Conservation (phyloP, 192 early-diverging fungal species). For the Backusella macrospora region DNA sequence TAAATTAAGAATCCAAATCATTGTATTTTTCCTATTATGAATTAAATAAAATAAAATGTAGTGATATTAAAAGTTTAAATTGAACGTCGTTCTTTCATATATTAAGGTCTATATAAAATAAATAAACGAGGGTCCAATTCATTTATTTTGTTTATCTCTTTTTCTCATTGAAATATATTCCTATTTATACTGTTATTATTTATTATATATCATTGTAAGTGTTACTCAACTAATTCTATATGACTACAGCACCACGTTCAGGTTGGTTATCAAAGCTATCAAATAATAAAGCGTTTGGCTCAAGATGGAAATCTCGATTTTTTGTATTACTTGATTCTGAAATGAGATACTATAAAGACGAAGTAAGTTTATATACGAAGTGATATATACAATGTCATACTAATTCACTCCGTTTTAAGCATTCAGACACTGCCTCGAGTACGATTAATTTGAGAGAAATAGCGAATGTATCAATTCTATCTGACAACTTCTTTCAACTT, state of each 20-base stretch:
- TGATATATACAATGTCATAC: not conserved
- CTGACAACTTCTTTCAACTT: not conserved
- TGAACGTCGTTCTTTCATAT: no score
- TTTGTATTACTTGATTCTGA: slow-evolving; percentile 31
- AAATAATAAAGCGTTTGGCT: slow-evolving; percentile 1
- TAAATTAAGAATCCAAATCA: no score
- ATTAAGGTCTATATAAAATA: no score
- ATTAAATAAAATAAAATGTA: no score
- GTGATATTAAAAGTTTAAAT: no score
- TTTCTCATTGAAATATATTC: not conserved
- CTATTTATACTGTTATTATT: not conserved
- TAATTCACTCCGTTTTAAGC: not conserved
- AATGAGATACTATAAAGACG: slow-evolving; percentile 28
- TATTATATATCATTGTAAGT: no score
- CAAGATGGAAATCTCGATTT: slow-evolving; percentile 26
- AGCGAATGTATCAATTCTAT: not conserved
- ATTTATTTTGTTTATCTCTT: not conserved
- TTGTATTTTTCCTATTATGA: no score
- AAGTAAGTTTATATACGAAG: not conserved
- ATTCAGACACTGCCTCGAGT: not conserved
- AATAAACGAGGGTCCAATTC: not conserved
- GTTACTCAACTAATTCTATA: no score
- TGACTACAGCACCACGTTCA: not conserved
- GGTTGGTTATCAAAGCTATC: not conserved
- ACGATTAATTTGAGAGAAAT: slow-evolving; percentile 12